A percentile compares a stretch with the other conserved stretches of the same genome.
Evolutionary conservation across 208 protist species (phyloP).

Genomic region (Jaenimonas drosophilae): DNA sequence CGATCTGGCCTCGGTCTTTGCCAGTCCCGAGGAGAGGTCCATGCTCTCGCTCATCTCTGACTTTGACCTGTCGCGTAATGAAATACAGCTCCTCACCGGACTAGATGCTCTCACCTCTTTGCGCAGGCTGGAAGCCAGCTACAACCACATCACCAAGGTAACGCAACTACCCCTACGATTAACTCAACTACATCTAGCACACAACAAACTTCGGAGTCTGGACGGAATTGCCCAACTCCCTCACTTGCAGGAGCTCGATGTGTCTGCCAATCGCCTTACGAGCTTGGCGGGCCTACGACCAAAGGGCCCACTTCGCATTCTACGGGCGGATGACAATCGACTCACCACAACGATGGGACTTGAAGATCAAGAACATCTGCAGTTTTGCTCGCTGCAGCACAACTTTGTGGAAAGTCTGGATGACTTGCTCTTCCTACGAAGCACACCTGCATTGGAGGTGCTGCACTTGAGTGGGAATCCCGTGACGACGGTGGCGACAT

Average conservation of each 20-base stretch:
- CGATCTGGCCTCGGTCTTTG: constrained; percentile 63
- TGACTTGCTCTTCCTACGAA: constrained; percentile 45
- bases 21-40: constrained; percentile 30
- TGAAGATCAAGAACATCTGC: constrained; percentile 40
- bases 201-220: constrained; percentile 62
- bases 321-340: constrained; percentile 63
- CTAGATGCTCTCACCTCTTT: constrained; percentile 53
- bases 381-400: constrained; percentile 37
- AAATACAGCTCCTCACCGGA: constrained; percentile 33
- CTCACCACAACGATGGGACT: constrained; percentile 34
- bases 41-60: constrained; percentile 61
- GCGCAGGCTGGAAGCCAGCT: constrained; percentile 43
- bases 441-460: constrained; percentile 37
- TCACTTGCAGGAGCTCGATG: constrained; percentile 62
- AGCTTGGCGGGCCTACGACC: constrained; percentile 36
- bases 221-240: constrained; percentile 44
- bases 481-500: constrained; percentile 32
- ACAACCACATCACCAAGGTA: constrained; percentile 54
- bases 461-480: constrained; percentile 50
- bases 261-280: constrained; percentile 59
- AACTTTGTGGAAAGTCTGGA: constrained; percentile 71
- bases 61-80: constrained; percentile 79
- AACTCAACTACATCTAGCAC: constrained; percentile 56
- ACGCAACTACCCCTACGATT: constrained; percentile 43
- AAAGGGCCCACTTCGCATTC: constrained; percentile 35